phyloP scores from a whole-genome alignment of 139 green algal genomes.

The Prasinococcaceae sp. region DNA sequence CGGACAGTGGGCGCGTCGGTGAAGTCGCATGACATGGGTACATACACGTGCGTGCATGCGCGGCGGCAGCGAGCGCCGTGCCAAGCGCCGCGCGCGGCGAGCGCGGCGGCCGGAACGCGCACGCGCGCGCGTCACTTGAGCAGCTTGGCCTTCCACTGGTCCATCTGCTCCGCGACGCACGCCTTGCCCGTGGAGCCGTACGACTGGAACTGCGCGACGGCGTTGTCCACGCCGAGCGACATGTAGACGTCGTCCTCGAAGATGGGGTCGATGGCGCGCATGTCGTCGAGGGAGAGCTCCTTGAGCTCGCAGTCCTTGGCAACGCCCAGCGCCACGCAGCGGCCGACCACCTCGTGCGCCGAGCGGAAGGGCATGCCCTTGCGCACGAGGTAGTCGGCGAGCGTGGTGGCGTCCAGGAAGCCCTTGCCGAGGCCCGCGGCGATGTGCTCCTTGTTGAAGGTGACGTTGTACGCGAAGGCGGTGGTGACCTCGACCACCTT shows the following conservation, averaged over 20 bases:
- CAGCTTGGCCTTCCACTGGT: constrained; percentile 20
- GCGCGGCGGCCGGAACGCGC: no score
- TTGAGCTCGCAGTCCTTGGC: constrained; percentile 8
- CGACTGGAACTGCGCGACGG: constrained; percentile 20
- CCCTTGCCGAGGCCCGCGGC: constrained; percentile 24
- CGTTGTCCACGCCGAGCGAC: constrained; percentile 25
- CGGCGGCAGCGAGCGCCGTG: no score
- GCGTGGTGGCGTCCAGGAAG: constrained; percentile 85
- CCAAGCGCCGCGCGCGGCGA: no score
- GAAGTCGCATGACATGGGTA: no score
- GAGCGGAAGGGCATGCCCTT: constrained; percentile 47
- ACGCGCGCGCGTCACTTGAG: neutral
- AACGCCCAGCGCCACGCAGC: constrained; percentile 19
- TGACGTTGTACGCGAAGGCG: constrained; percentile 77
- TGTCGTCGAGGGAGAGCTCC: constrained; percentile 17
- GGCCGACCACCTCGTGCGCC: constrained; percentile 23
- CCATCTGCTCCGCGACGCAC: constrained; percentile 20
- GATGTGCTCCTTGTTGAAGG: constrained; percentile 77
- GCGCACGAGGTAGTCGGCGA: constrained; percentile 98
- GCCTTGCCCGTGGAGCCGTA: constrained; percentile 22
- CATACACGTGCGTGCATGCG: no score
- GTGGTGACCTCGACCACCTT: constrained; percentile 81
- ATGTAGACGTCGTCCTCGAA: constrained; percentile 27
- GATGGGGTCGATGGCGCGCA: constrained; percentile 19
- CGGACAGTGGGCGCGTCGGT: no score